Percentiles rank a stretch among this genome's conserved stretches.
Conservation (phyloP, 768 basidiomycete genomes). For the Leccinum incarnatum region DNA sequence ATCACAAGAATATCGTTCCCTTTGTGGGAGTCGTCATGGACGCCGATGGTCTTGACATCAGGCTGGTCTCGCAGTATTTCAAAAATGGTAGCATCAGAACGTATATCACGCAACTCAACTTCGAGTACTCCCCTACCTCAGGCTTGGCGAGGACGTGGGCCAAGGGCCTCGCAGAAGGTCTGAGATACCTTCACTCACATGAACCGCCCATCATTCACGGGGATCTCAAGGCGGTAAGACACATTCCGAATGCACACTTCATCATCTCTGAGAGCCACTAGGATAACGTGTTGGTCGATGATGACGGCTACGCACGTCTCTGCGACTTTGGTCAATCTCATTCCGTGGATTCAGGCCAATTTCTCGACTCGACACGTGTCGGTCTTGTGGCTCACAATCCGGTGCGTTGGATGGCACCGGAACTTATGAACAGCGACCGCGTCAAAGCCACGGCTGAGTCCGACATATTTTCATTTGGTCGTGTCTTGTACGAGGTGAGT, state of each 20-base stretch:
- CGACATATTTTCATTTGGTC: constrained; percentile 30
- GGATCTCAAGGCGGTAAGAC: constrained; percentile 38
- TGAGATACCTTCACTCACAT: constrained; percentile 24
- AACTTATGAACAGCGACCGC: constrained; percentile 12
- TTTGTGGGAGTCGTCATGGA: constrained; percentile 21
- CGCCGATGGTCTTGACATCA: constrained; percentile 2
- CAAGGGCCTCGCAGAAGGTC: constrained; percentile 19
- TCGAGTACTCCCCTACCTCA: not conserved
- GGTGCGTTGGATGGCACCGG: constrained; percentile 29
- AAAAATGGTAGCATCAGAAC: constrained; percentile 18
- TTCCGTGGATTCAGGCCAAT: constrained; percentile 22
- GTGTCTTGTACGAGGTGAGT: constrained; percentile 31
- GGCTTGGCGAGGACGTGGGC: constrained; percentile 8
- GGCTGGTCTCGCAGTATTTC: constrained; percentile 27
- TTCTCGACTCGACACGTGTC: constrained; percentile 24
- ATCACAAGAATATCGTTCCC: constrained; percentile 27
- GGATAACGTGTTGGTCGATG: constrained; percentile 26
- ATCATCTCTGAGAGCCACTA: constrained; percentile 6
- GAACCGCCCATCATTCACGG: constrained; percentile 37
- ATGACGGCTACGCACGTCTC: constrained; percentile 14
- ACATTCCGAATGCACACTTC: not conserved
- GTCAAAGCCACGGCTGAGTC: constrained; percentile 12
- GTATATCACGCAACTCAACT: not conserved
- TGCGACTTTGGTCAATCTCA: constrained; percentile 30
- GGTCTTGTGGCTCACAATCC: constrained; percentile 10